These are phyloP conservation scores for Solanum peruvianum DNA, from an alignment of 257 asterid species.

Conservation along the genomic window DNA sequence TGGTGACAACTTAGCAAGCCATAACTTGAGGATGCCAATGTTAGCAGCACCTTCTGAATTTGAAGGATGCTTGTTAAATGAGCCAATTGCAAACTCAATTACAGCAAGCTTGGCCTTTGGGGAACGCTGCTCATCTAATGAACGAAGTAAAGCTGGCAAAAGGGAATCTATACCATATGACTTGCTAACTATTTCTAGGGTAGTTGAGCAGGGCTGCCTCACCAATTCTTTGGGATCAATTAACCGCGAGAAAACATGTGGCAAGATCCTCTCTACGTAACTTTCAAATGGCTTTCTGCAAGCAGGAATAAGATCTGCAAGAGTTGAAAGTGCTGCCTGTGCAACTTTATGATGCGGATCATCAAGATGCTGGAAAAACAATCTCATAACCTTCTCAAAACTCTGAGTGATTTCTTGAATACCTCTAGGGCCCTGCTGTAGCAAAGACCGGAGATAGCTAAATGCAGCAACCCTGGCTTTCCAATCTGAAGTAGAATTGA, in stretches of 20 bases:
- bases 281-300: conserved; percentile 94
- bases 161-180: conserved; percentile 93
- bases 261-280: conserved; percentile 93
- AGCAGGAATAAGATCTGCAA: conserved; percentile 90
- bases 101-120: conserved; percentile 99
- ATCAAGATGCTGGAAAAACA: conserved; percentile 97
- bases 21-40: conserved; percentile 81
- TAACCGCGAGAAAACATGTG: conserved; percentile 95
- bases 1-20: conserved; percentile 89
- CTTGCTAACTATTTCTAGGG: conserved; percentile 81
- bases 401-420: conserved; percentile 87
- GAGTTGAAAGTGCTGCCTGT: conserved; percentile 97
- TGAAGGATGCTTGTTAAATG: conserved; percentile 77
- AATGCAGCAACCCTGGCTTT: conserved; percentile 94
- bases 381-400: conserved; percentile 97
- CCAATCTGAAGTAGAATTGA: conserved; percentile 94
- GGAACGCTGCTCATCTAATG: conserved; percentile 97
- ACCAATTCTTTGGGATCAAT: conserved; percentile 97
- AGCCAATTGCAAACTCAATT: conserved; percentile 86
- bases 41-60: conserved; percentile 76
- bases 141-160: conserved; percentile 89
- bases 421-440: conserved; percentile 91
- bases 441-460: conserved; percentile 56
- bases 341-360: conserved; percentile 99
- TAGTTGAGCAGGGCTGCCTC: conserved; percentile 87